Evolutionary conservation across 1,284 basidiomycete species (phyloP).

Genomic region (Inonotus obliquus): DNA sequence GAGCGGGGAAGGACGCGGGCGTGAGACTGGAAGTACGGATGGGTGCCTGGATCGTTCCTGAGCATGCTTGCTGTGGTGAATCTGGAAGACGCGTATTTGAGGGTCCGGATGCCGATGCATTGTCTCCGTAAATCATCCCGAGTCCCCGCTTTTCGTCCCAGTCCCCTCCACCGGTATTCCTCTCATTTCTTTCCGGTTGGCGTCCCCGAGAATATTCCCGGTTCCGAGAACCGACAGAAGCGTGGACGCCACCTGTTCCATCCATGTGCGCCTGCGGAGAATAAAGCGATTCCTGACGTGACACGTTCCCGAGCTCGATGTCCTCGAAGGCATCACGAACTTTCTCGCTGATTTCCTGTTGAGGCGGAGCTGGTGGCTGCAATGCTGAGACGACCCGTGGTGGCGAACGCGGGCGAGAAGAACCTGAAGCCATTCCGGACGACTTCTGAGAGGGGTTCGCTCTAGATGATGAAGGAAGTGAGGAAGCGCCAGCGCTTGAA

Average conservation of each 20-base stretch:
- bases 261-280: not conserved
- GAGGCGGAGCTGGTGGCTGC: constrained; percentile 2
- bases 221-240: not conserved
- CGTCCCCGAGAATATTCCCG: not conserved
- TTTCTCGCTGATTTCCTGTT: constrained; percentile 12
- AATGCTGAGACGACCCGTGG: not conserved
- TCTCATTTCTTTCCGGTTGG: not conserved
- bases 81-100: not conserved
- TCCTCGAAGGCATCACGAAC: constrained; percentile 7
- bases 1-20: constrained; percentile 4
- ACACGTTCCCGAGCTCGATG: not conserved
- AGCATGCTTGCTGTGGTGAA: not conserved
- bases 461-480: not conserved
- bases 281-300: not conserved
- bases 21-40: constrained; percentile 11
- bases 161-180: not conserved
- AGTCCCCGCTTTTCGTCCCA: constrained; percentile 12
- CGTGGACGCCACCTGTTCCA: not conserved
- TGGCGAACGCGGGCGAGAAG: not conserved
- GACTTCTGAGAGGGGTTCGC: not conserved
- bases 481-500: constrained; percentile 8
- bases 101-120: not conserved
- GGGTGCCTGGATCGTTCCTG: constrained; percentile 2
- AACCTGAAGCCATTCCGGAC: not conserved
- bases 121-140: not conserved